phyloP scores from a whole-genome alignment of 23 red algal species.

The Gracilaria gracilis region DNA sequence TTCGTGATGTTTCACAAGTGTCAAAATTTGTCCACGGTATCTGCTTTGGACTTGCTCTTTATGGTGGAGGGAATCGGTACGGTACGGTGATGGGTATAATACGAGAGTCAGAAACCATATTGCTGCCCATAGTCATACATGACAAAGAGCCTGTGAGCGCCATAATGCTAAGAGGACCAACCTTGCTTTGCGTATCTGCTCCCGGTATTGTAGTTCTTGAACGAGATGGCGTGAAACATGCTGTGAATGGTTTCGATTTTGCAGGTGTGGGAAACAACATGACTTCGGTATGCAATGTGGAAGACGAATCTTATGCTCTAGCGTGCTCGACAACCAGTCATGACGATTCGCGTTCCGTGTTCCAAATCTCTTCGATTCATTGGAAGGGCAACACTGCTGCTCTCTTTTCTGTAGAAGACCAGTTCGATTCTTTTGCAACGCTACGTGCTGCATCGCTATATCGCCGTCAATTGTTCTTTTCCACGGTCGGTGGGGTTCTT shows the following conservation, averaged over 20 bases:
- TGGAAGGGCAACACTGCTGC: neutral
- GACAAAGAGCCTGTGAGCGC: constrained; percentile 17
- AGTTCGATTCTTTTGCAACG: neutral
- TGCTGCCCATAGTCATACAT: no score
- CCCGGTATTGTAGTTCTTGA: neutral
- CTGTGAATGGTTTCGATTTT: neutral
- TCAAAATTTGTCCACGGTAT: neutral
- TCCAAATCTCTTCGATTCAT: no score
- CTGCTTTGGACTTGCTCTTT: constrained; percentile 1
- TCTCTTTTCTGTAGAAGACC: neutral
- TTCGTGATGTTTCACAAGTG: no score
- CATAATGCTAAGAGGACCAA: neutral
- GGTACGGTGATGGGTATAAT: constrained; percentile 1
- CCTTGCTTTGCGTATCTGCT: neutral
- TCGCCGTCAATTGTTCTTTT: neutral
- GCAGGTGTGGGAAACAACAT: no score
- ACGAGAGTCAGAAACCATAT: no score
- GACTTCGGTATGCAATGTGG: no score
- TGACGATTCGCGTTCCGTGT: no score
- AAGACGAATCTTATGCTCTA: no score
- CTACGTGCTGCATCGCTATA: neutral
- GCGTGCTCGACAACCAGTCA: no score
- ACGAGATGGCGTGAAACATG: neutral
- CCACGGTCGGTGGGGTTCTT: no score
- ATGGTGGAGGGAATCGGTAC: neutral